Evolutionary conservation across 768 basidiomycete genomes (phyloP).

Genomic region (Psilocybe subaeruginosa): DNA sequence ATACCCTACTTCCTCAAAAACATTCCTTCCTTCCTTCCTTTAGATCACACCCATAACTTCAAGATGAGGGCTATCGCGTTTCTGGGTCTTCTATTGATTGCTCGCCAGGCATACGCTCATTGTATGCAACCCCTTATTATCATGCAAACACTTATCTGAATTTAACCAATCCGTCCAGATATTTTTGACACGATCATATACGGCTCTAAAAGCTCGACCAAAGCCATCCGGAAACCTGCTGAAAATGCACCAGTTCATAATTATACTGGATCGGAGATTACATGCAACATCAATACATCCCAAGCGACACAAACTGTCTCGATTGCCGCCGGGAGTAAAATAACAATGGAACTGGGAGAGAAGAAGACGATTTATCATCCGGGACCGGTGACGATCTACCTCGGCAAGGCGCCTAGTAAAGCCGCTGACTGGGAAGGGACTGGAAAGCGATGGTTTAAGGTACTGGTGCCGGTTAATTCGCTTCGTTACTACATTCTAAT

Average conservation of each 20-base stretch:
- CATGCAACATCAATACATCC: slow-evolving; percentile 36
- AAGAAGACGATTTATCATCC: slow-evolving; percentile 43
- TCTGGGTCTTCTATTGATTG: neutral
- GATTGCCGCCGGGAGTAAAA: slow-evolving; percentile 36
- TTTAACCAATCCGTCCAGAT: slow-evolving; percentile 13
- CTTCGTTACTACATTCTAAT: neutral
- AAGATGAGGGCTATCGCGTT: neutral
- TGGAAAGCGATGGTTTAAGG: slow-evolving; percentile 55
- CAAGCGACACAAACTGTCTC: slow-evolving; percentile 34
- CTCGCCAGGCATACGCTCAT: neutral
- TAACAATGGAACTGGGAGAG: slow-evolving; percentile 33
- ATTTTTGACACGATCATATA: slow-evolving; percentile 32
- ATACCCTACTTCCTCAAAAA: too few relatives aligned
- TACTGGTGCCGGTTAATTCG: slow-evolving; percentile 24
- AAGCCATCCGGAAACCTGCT: slow-evolving; percentile 31
- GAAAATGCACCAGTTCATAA: slow-evolving; percentile 30
- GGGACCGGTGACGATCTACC: slow-evolving; percentile 44
- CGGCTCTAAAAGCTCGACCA: slow-evolving; percentile 23
- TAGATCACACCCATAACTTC: neutral
- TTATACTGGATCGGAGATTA: slow-evolving; percentile 28
- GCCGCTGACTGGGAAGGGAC: slow-evolving; percentile 45
- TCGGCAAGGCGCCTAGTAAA: slow-evolving; percentile 45
- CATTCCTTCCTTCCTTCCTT: too few relatives aligned
- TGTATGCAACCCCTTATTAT: neutral
- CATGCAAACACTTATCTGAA: neutral